Percentiles rank a stretch among this genome's conserved stretches.
These are phyloP conservation scores for Fusarium clavum DNA, from an alignment of 2,329 filamentous ascomycete genomes.

Conservation along the genomic window DNA sequence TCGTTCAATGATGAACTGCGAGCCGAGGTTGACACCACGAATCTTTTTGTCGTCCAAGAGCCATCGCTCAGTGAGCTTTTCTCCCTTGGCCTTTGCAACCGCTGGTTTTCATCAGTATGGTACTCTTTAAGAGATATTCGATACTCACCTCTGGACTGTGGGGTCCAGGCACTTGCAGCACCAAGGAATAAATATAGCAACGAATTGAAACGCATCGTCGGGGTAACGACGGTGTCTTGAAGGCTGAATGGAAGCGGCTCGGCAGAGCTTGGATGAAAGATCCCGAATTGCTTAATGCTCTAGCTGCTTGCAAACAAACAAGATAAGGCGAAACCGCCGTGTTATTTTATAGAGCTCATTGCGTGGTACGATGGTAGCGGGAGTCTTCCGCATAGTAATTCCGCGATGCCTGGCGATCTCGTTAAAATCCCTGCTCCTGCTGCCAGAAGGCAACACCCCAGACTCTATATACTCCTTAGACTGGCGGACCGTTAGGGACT, in stretches of 20 bases:
- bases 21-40: conserved; percentile 45
- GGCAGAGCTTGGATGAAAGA: not conserved
- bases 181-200: not conserved
- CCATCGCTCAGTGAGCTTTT: conserved; percentile 25
- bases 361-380: not conserved
- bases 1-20: conserved; percentile 45
- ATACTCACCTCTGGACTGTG: conserved; percentile 13
- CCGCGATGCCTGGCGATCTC: not conserved
- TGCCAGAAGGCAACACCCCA: not conserved
- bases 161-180: conserved; percentile 10
- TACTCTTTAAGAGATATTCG: fast-evolving
- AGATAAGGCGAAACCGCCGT: not conserved
- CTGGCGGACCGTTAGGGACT: not conserved
- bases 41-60: conserved; percentile 30
- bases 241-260: fast-evolving
- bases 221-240: too few relatives aligned
- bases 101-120: not conserved
- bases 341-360: not conserved
- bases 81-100: not conserved
- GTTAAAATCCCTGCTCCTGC: not conserved
- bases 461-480: too few relatives aligned
- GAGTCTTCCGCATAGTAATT: not conserved
- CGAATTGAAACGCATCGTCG: not conserved
- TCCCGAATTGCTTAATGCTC: fast-evolving
- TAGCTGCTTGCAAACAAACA: not conserved